These are phyloP conservation scores for Grifola frondosa DNA, from an alignment of 1,284 basidiomycete species.

Conservation along the genomic window DNA sequence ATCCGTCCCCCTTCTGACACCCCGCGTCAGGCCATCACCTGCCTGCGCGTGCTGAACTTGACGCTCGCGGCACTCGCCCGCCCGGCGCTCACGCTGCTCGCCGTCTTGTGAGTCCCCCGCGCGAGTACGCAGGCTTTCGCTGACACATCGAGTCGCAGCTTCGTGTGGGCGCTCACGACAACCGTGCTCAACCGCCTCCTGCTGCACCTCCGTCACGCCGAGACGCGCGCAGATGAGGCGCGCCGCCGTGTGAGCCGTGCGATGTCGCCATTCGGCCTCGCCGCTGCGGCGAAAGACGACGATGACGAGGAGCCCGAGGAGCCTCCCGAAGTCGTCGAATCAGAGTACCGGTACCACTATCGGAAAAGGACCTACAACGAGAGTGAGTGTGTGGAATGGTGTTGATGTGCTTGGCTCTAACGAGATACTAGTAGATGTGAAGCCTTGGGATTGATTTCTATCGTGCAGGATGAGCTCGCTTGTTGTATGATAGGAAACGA, in stretches of 20 bases:
- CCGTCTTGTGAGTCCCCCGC: slow-evolving; percentile 24
- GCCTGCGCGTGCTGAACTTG: slow-evolving; percentile 26
- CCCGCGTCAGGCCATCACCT: slow-evolving; percentile 22
- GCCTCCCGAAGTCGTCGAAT: slow-evolving; percentile 1
- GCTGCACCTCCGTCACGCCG: slow-evolving; percentile 23
- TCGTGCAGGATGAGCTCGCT: no score
- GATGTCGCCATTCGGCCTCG: slow-evolving; percentile 20
- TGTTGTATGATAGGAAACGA: no score
- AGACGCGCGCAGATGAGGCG: slow-evolving; percentile 8
- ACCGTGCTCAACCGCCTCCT: slow-evolving; percentile 24
- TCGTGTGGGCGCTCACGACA: slow-evolving; percentile 28
- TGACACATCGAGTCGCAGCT: slow-evolving; percentile 13
- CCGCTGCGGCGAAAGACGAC: not conserved
- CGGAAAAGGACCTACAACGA: slow-evolving; percentile 12
- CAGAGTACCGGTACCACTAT: slow-evolving; percentile 14
- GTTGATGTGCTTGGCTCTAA: no score
- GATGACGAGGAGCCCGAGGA: not conserved
- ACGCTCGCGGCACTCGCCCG: slow-evolving; percentile 20
- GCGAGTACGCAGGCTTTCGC: no score
- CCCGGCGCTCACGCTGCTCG: slow-evolving; percentile 25
- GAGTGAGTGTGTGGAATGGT: slow-evolving; percentile 16
- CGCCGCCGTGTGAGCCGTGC: slow-evolving; percentile 13
- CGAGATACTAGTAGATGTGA: slow-evolving; percentile 5
- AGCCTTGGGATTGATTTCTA: slow-evolving; percentile 10
- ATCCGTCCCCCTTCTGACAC: not conserved